Conservation (phyloP, 2,329 filamentous ascomycete genomes). For the Cladophialophora carrionii region DNA sequence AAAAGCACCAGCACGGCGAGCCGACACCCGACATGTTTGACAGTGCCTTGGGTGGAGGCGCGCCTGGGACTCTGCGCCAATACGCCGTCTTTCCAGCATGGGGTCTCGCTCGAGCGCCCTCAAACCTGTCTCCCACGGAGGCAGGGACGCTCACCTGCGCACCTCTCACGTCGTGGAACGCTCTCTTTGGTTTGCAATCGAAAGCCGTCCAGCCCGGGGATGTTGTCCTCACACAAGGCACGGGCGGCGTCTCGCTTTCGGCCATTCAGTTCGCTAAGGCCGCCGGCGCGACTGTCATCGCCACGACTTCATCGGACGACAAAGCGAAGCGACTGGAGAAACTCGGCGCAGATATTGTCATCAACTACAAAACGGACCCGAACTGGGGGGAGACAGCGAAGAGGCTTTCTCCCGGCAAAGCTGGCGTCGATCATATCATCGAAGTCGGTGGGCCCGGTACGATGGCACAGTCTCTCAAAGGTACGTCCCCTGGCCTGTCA, state of each 20-base stretch:
- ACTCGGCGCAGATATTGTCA: conserved; percentile 61
- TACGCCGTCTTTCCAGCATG: conserved; percentile 70
- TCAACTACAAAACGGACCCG: conserved; percentile 64
- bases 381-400: conserved; percentile 65
- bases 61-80: conserved; percentile 70
- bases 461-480: conserved; percentile 58
- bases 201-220: conserved; percentile 57
- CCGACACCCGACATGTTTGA: conserved; percentile 46
- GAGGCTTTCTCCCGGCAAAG: conserved; percentile 52
- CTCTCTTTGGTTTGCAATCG: conserved; percentile 59
- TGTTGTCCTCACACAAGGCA: conserved; percentile 64
- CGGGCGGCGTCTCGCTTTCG: conserved; percentile 62
- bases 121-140: conserved; percentile 58
- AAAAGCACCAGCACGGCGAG: conserved; percentile 57
- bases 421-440: conserved; percentile 65
- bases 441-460: conserved; percentile 70
- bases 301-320: conserved; percentile 61
- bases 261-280: conserved; percentile 51
- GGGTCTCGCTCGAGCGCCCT: conserved; percentile 67
- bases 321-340: conserved; percentile 59
- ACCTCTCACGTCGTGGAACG: conserved; percentile 68
- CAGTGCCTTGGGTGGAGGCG: conserved; percentile 68
- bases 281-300: conserved; percentile 58
- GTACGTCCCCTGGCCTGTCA: not conserved
- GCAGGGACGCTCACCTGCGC: conserved; percentile 64